A percentile compares a stretch with the other conserved stretches of the same genome.
Evolutionary conservation across 2,329 filamentous ascomycete genomes (phyloP).

Genomic region (Talaromyces sp.): DNA sequence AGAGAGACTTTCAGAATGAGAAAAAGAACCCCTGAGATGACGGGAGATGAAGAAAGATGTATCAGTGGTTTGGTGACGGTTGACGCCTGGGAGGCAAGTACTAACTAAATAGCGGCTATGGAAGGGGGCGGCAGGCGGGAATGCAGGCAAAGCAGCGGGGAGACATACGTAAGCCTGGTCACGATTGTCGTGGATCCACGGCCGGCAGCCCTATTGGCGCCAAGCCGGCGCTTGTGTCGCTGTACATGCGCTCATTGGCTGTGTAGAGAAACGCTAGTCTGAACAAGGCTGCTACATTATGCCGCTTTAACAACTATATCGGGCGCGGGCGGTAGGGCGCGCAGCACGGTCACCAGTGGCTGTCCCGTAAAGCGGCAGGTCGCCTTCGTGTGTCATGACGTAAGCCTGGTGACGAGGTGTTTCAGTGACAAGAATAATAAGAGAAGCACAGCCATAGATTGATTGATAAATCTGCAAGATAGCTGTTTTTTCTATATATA

Average conservation of each 20-base stretch:
- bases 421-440: not conserved
- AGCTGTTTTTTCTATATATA: not conserved
- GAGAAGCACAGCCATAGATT: too few relatives aligned
- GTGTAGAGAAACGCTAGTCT: not conserved
- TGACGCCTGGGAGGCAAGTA: not conserved
- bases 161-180: slow-evolving; percentile 8
- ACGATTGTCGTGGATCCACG: not conserved
- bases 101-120: not conserved
- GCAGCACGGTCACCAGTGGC: not conserved
- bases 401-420: not conserved
- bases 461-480: not conserved
- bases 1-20: not conserved
- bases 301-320: not conserved
- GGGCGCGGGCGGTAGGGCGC: not conserved
- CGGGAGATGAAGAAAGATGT: not conserved
- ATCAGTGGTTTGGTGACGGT: not conserved
- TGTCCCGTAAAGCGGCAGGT: not conserved
- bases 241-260: not conserved
- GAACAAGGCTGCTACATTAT: not conserved
- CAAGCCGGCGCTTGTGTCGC: not conserved
- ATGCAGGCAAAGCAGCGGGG: not conserved
- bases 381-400: not conserved
- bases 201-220: not conserved
- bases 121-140: slow-evolving; percentile 1
- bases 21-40: not conserved